These are phyloP conservation scores for Ganoderma lucidum DNA, from an alignment of 1,284 basidiomycete species.

Conservation along the genomic window DNA sequence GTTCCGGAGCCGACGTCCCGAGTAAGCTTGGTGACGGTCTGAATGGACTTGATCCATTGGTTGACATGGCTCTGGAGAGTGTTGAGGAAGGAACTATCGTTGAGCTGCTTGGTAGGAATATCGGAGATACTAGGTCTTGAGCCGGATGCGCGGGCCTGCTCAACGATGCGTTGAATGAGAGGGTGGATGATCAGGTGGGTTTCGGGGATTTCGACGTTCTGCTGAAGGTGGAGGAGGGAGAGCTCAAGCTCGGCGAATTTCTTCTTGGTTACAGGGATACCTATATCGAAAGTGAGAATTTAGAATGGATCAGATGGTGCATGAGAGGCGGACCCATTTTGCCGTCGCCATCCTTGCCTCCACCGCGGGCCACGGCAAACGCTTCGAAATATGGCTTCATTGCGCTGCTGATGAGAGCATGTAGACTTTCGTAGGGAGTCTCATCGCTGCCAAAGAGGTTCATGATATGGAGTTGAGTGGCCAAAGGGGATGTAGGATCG, in stretches of 20 bases:
- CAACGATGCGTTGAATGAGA: conserved; percentile 87
- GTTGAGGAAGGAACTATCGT: conserved; percentile 94
- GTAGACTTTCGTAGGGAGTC: conserved; percentile 94
- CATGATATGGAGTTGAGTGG: conserved; percentile 90
- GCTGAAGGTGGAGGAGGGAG: conserved; percentile 95
- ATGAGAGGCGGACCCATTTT: conserved; percentile 76
- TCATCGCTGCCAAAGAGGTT: conserved; percentile 93
- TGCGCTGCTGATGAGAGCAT: conserved; percentile 95
- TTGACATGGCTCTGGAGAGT: conserved; percentile 95
- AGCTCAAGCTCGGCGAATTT: conserved; percentile 99
- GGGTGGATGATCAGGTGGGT: conserved; percentile 95
- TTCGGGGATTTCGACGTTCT: conserved; percentile 99
- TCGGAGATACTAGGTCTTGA: conserved; percentile 79
- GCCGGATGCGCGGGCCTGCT: conserved; percentile 70
- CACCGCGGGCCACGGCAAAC: conserved; percentile 83
- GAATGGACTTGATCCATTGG: conserved; percentile 98
- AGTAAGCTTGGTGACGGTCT: conserved; percentile 93
- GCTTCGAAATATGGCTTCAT: conserved; percentile 99
- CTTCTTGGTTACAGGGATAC: conserved; percentile 98
- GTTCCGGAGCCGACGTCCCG: conserved; percentile 96
- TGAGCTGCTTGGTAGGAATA: conserved; percentile 77
- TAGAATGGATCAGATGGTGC: neutral
- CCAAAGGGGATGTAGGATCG: conserved; percentile 81
- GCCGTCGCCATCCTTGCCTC: conserved; percentile 81
- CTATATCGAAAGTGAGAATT: conserved; percentile 45